A percentile compares a stretch with the other conserved stretches of the same genome.
phyloP scores from a whole-genome alignment of 2,329 filamentous ascomycete genomes.

The Alternaria conjuncta region DNA sequence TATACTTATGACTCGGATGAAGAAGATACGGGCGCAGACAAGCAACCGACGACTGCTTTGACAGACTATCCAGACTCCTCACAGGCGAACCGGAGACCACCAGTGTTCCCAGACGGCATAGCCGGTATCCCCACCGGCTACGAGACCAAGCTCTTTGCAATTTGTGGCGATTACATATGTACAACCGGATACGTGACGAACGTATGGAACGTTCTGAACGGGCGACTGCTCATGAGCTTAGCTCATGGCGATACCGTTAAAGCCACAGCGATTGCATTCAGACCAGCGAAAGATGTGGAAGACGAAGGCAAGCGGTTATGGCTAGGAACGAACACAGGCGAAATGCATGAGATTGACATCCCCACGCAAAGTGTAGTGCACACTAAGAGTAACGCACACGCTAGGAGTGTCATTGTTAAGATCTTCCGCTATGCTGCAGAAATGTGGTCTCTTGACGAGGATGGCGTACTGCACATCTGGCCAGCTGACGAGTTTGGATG shows the following conservation, averaged over 20 bases:
- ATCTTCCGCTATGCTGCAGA: slow-evolving; percentile 88
- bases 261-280: slow-evolving; percentile 82
- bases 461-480: slow-evolving; percentile 87
- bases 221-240: slow-evolving; percentile 80
- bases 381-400: slow-evolving; percentile 75
- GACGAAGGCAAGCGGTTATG: slow-evolving; percentile 84
- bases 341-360: slow-evolving; percentile 89
- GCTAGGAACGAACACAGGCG: slow-evolving; percentile 88
- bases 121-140: slow-evolving; percentile 83
- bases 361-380: slow-evolving; percentile 72
- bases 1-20: slow-evolving; percentile 59
- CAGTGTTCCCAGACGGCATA: slow-evolving; percentile 73
- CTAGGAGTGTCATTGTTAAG: slow-evolving; percentile 77
- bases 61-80: slow-evolving; percentile 83
- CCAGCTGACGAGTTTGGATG: slow-evolving; percentile 75
- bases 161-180: slow-evolving; percentile 86
- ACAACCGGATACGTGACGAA: slow-evolving; percentile 86
- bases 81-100: slow-evolving; percentile 82
- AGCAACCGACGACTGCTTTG: slow-evolving; percentile 59
- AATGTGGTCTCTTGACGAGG: slow-evolving; percentile 93
- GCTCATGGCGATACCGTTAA: slow-evolving; percentile 85
- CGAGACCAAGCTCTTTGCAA: slow-evolving; percentile 83
- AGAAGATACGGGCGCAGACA: slow-evolving; percentile 47
- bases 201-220: slow-evolving; percentile 85
- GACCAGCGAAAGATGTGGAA: slow-evolving; percentile 76